Evolutionary conservation across 208 protist genomes (phyloP), one percentile per base, ranked within the genome.

Genomic region (Wallacemonas sp.): DNA sequence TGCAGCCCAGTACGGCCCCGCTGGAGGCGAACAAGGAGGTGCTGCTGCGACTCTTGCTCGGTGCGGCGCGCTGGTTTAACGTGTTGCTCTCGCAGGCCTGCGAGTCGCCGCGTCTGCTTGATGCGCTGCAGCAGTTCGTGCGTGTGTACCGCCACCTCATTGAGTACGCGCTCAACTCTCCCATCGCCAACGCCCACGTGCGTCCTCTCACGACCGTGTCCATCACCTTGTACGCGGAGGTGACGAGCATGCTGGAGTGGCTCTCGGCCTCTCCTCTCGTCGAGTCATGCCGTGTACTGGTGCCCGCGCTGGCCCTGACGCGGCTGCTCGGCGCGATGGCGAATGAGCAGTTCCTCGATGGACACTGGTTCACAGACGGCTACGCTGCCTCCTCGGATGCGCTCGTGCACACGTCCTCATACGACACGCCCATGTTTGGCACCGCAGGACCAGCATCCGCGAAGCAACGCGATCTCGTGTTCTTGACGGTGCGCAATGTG

Each of bases 1-100:
- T 59, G 21, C 70, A 60, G 55, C n/a, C 62, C 4, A 51, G 42
- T 51, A 60, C 54, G 26, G 61, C 73, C 24, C 54, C 70, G 24
- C 72, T 77, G 39, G 86, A 86, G 45, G 74, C 80, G 55, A 83
- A 88, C 65, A 83, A 77, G 59, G 77, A 88, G 46, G 75, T 90
- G 30, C 72, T 93, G 44, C 77, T 75, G 45, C 79, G 38, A 30
- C 51, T 93, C 17, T 62, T 93, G 28, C 68, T 93, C 12, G 73
- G 64, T 6, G 68, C 75, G 4, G 66, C 75, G 61, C 73, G 84
- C 26, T 93, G 87, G 87, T 71, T 90, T 39, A 91, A 90, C 69
- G 49, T 79, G 21, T 61, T 91, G 51, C 66, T 88, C n/a, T 76
- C 82, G 38, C 41, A 60, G 42, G 39, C 88, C 19, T 71, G 79